Evolutionary conservation across 225 moss, liverwort and hornwort species (phyloP), one percentile per base, ranked within the genome.

Genomic region (Lunularia cruciata): DNA sequence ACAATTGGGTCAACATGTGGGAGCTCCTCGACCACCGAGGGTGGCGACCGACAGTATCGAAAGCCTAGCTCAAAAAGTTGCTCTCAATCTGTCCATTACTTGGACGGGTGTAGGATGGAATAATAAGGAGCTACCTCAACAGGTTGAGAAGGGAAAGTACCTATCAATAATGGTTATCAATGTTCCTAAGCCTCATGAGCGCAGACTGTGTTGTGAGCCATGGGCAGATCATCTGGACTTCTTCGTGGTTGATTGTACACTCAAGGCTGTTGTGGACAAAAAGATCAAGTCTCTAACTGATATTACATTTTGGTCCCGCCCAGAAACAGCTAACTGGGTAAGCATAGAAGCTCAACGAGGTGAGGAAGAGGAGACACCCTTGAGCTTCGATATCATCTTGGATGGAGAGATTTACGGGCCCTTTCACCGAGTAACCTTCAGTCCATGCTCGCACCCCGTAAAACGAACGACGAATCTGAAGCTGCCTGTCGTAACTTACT

Each of bases 391-490:
- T 49, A 26, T 72, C 49, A 10, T 73, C n/a, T 36, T 78, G 2
- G 77, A 78, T 60, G 77, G 77, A 38, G 77, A 73, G 33, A 56
- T 78, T 8, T 78, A 73, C 38, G 77, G 77, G 13, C 72, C 77
- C 26, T 78, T 78, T 25, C 67, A 78, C 22, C 66, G 60, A 6
- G 72, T 73, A 18, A 73, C 40, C 42, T 68, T 78, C 45, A 67
- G 57, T 35, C 67, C 72, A 11, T 68, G 72, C 37, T 23, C 47
- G 30, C 72, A 78, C 37, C 77, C 77, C 31, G 31, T 42, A 0
- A 27, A 19, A 14, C 48, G 49, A 22, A 59, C 51, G 23, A 28
- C 31, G 20, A 26, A 36, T 6, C 28, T 78, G 9, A 68, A 73
- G 16, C 23, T 78, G 11, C 72, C 77, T 13, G 12, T 78, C 26